These are phyloP conservation scores for Penicillium glabrum DNA, from an alignment of 2,329 filamentous ascomycete genomes.

Conservation along the genomic window DNA sequence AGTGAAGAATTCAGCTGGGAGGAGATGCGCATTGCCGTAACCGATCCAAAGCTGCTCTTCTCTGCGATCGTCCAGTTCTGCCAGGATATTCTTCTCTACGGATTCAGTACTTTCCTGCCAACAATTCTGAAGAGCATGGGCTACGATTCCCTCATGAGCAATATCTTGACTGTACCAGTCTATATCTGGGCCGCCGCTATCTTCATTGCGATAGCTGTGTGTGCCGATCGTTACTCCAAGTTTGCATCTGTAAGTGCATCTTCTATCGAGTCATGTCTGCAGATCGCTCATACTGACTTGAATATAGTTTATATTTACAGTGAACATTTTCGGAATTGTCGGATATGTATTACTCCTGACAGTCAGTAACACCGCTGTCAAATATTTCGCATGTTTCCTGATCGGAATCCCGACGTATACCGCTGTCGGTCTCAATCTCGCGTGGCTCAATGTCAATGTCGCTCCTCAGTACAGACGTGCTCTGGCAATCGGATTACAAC, in stretches of 20 bases:
- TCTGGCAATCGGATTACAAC: constrained; percentile 47
- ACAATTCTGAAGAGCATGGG: constrained; percentile 56
- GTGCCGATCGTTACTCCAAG: constrained; percentile 46
- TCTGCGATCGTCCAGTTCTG: constrained; percentile 54
- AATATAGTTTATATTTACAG: constrained; percentile 34
- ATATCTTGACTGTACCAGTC: constrained; percentile 59
- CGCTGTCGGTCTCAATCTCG: constrained; percentile 47
- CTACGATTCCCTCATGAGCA: constrained; percentile 51
- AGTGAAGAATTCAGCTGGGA: constrained; percentile 52
- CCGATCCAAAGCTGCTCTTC: constrained; percentile 54
- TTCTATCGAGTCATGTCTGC: not conserved
- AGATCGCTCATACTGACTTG: not conserved
- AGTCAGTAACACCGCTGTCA: constrained; percentile 50
- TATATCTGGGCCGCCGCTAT: constrained; percentile 51
- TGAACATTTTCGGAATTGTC: constrained; percentile 47
- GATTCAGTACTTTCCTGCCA: constrained; percentile 60
- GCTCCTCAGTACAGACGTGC: constrained; percentile 52
- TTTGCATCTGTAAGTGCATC: constrained; percentile 25
- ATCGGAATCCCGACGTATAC: constrained; percentile 51
- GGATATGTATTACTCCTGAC: constrained; percentile 53
- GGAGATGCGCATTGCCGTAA: constrained; percentile 49
- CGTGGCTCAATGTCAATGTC: constrained; percentile 52
- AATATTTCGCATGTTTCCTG: constrained; percentile 53
- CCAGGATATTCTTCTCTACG: constrained; percentile 54
- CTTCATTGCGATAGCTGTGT: constrained; percentile 48